Base-by-base conservation (phyloP, 2,329 filamentous ascomycete species). In the Stachybotrys elegans region DNA sequence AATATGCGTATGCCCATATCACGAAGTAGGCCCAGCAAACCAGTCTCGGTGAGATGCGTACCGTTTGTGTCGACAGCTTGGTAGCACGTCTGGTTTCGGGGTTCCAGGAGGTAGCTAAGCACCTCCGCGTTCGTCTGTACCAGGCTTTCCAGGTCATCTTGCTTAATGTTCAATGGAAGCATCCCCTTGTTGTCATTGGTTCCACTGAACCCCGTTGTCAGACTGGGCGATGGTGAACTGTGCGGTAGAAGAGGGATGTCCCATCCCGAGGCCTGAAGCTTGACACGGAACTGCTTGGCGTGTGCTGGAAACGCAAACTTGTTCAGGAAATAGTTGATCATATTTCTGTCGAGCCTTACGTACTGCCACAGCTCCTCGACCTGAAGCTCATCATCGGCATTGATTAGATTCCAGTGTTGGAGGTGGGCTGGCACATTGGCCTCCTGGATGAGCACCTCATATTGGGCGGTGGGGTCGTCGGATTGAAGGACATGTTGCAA, bases 171-270 rank as follows among this genome's bases (percentile, higher is more conserved):
- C n/a, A 80, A 57, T 0, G 84, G 84, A 0, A 88, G 60, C 25
- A 84, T 67, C 0, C 61, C 64, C 29, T 73, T 69, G 17, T 76
- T 80, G 54, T 88, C 84, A 36, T 86, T 88, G 0, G 85, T 88
- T 0, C 84, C 84, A 7, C 79, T 84, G 56, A 90, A 89, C 0
- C 84, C 84, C 0, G 83, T 86, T 0, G 82, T 84, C 2, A 72
- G 27, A 5, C 37, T 16, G 2, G 22, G 38, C 4, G 21, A 22
- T 6, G 17, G 47, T 1, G 50, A 27, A 3, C 8, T 3, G 1
- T 23, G 20, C 2, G 43, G 39, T 4, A 50, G 67, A 67, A 79
- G 57, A 0, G 81, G 79, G 2, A 88, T 65, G 50, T 88, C 83
- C 83, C 83, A 88, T 0, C 79, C 81, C 0, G 79, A 85, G 0